Conservation (phyloP, 495 filamentous ascomycete genomes). For the Talaromyces proteolyticus region DNA sequence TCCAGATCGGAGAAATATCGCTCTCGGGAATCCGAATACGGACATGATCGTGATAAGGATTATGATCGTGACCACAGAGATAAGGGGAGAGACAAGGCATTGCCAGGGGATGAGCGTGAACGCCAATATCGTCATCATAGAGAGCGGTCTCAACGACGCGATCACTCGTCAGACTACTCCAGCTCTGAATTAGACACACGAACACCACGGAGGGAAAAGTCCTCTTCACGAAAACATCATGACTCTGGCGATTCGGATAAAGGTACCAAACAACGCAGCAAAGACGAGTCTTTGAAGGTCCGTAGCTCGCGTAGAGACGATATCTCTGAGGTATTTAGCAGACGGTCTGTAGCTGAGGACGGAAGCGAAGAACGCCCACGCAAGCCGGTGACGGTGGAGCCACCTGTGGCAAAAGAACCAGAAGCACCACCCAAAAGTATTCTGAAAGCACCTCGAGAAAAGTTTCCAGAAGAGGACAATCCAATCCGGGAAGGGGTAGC, state of each 20-base stretch:
- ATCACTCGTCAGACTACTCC: constrained; percentile 20
- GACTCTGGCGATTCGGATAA: constrained; percentile 16
- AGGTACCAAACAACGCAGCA: constrained; percentile 5
- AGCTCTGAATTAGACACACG: constrained; percentile 33
- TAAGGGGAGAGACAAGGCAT: not conserved
- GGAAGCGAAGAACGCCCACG: constrained; percentile 17
- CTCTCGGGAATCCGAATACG: not conserved
- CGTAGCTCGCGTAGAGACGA: constrained; percentile 1
- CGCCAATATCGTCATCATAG: constrained; percentile 11
- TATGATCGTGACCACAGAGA: not conserved
- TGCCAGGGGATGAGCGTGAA: constrained; percentile 2
- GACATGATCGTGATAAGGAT: not conserved
- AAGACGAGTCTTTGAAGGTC: not conserved
- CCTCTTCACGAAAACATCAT: constrained; percentile 15
- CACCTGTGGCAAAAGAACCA: constrained; percentile 22
- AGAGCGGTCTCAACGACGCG: constrained; percentile 21
- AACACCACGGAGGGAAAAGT: constrained; percentile 27
- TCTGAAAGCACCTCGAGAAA: constrained; percentile 62
- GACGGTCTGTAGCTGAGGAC: constrained; percentile 3
- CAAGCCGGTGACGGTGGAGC: constrained; percentile 24
- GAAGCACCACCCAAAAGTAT: constrained; percentile 57
- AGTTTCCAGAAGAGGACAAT: constrained; percentile 74
- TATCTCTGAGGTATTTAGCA: not conserved
- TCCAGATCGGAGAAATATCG: constrained; percentile 1
- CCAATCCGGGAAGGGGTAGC: constrained; percentile 84